Evolutionary conservation across 2,329 filamentous ascomycete genomes (phyloP), one percentile per base, ranked within the genome.

Genomic region (Endocalyx cinctus): DNA sequence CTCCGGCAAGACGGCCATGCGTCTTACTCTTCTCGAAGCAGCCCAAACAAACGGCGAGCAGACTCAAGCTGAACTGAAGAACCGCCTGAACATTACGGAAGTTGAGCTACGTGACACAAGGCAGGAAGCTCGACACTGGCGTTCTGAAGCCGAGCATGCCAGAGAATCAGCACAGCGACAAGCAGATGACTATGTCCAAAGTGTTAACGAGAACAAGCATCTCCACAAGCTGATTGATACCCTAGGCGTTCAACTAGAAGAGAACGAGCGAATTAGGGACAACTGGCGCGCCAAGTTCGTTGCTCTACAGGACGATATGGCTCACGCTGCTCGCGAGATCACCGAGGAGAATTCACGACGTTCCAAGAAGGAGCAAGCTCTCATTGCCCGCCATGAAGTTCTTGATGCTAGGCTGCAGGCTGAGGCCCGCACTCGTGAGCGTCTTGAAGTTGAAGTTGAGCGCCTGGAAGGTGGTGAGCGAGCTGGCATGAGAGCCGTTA

Each of bases 301-400:
- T 48, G 79, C 79, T 39, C 69, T 98, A 25, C 89, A 97, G 60
- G 77, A 87, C 43, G 87, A 96, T 48, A 90, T 97, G 82, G 76
- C 80, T 19, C 70, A 70, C 35, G 85, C 87, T 30, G 82, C 86
- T 33, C 78, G 79, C 29, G 83, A 94, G 41, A 79, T 96, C 41
- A 80, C 84, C 15, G 79, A 85, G 49, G 89, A 97, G 54, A 90
- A 89, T 54, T 79, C 83, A 18, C 72, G 76, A 22, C 89, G 84
- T 63, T 78, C 79, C 50, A 84, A 84, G 62, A 83, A 83, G 55
- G 86, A 94, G 55, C 79, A 86, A 46, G 81, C 87, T 38, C 77
- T 86, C 45, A 69, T 88, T 45, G 87, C 86, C 41, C 71, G 87
- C 43, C 85, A 87, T 47, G 83, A 90, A 51, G 81, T 87, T 25